Conservation (phyloP, 257 asterid species). For the Plantago major region DNA sequence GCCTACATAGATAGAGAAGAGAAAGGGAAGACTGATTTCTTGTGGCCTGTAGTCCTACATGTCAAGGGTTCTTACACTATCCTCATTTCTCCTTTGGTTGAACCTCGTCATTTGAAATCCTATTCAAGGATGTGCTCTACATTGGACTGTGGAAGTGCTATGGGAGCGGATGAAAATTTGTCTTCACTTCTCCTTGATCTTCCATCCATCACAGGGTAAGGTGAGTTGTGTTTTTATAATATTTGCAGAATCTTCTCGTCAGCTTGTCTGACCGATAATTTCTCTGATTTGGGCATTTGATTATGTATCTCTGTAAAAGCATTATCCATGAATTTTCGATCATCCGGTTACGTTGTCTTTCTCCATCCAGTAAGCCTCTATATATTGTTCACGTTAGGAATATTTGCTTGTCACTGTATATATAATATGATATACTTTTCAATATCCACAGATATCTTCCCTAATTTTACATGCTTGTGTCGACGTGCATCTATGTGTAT, state of each 20-base stretch:
- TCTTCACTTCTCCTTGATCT: conserved; percentile 75
- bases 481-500: too few species aligned
- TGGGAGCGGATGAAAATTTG: conserved; percentile 65
- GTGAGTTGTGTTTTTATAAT: conserved; percentile 42
- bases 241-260: conserved; percentile 14
- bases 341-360: conserved; percentile 4
- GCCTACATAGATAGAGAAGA: conserved; percentile 56
- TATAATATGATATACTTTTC: too few species aligned
- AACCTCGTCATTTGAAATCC: conserved; percentile 69
- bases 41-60: conserved; percentile 86
- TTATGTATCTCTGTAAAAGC: conserved; percentile 7
- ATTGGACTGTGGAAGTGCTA: conserved; percentile 75
- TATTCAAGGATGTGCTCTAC: conserved; percentile 65
- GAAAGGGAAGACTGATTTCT: conserved; percentile 41
- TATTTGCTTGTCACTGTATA: too few species aligned
- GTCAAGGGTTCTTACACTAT: conserved; percentile 64
- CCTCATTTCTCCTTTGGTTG: conserved; percentile 77
- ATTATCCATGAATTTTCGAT: conserved; percentile 1
- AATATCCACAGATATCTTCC: too few species aligned
- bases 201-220: conserved; percentile 99
- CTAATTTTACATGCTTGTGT: too few species aligned
- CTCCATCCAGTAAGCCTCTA: background rate
- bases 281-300: conserved; percentile 1
- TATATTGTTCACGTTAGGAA: background rate
- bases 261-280: conserved; percentile 16